phyloP scores from a whole-genome alignment of 2,329 filamentous ascomycete genomes.

The Cryphonectria nitschkei region DNA sequence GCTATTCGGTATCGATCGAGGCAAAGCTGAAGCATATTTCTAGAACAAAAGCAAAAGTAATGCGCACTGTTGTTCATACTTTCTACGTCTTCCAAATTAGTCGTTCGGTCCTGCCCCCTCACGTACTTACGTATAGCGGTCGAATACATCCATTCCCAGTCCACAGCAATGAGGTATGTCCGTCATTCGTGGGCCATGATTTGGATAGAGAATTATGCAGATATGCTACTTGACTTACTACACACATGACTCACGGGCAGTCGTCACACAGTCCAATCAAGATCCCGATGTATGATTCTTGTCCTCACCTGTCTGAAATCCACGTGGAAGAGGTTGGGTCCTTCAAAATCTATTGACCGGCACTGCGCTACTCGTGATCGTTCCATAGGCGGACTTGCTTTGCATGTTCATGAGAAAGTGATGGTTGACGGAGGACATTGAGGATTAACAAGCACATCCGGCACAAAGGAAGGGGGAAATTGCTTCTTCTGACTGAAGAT shows the following conservation, averaged over 20 bases:
- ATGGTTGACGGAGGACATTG: not conserved
- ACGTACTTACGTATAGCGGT: too few relatives aligned
- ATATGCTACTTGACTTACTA: too few relatives aligned
- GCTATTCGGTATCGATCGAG: not conserved
- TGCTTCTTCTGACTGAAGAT: not conserved
- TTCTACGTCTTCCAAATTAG: not conserved
- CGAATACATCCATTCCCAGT: not conserved
- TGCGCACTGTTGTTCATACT: not conserved
- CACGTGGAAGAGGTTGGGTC: too few relatives aligned
- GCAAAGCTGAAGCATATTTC: not conserved
- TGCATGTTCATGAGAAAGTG: too few relatives aligned
- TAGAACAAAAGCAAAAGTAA: not conserved
- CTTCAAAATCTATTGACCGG: too few relatives aligned
- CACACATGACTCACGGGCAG: too few relatives aligned
- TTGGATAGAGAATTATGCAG: too few relatives aligned
- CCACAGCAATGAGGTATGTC: not conserved
- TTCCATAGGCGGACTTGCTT: too few relatives aligned
- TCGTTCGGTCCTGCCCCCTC: not conserved
- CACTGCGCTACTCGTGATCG: too few relatives aligned
- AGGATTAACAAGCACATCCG: not conserved
- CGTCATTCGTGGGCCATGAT: not conserved
- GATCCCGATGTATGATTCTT: too few relatives aligned
- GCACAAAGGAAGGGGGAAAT: not conserved
- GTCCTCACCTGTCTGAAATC: too few relatives aligned
- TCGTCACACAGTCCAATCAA: too few relatives aligned